Evolutionary conservation across 345 rosid genomes (phyloP).

Genomic region (Trapa bicornis): DNA sequence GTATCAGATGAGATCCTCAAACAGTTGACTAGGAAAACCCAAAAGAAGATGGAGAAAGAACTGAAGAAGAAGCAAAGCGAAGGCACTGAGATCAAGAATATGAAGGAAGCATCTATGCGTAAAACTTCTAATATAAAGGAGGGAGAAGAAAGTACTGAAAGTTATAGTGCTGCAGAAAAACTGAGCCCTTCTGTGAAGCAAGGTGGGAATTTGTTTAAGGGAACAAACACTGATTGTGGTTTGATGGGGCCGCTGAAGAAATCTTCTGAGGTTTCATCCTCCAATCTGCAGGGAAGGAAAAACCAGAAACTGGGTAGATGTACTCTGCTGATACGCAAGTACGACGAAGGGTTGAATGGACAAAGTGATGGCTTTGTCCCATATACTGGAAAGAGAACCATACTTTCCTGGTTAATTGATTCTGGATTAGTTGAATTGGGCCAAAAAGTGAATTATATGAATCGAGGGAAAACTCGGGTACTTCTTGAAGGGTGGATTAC

Average conservation of each 20-base stretch:
- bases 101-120: conserved; percentile 20
- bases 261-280: neutral
- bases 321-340: conserved; percentile 68
- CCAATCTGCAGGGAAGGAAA: conserved; percentile 43
- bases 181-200: conserved; percentile 47
- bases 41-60: conserved; percentile 53
- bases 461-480: conserved; percentile 35
- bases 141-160: conserved; percentile 35
- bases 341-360: conserved; percentile 37
- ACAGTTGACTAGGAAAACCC: conserved; percentile 53
- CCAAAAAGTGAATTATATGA: conserved; percentile 72
- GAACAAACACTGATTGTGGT: conserved; percentile 23
- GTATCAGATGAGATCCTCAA: conserved; percentile 63
- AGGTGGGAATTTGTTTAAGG: conserved; percentile 37
- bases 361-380: conserved; percentile 60
- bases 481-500: conserved; percentile 74
- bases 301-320: conserved; percentile 54
- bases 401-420: conserved; percentile 87
- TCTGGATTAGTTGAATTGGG: conserved; percentile 53
- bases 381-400: conserved; percentile 62
- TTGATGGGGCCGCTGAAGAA: conserved; percentile 22
- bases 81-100: conserved; percentile 25
- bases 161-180: conserved; percentile 58
- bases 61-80: conserved; percentile 30
- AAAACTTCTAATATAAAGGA: conserved; percentile 20